Conservation (phyloP, 495 filamentous ascomycete species). For the Usnea hakonensis region DNA sequence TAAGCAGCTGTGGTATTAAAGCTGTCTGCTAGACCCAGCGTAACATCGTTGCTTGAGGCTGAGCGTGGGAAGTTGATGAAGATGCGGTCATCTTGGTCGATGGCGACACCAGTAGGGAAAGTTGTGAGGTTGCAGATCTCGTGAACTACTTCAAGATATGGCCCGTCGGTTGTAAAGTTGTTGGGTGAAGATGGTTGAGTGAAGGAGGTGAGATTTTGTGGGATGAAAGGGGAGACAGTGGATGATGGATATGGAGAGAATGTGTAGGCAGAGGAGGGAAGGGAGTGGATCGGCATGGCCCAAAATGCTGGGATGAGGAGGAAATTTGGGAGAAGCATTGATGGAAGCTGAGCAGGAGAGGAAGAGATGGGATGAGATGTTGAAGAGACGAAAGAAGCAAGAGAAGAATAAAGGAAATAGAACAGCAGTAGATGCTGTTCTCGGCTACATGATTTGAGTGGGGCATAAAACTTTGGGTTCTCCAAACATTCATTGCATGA, state of each 20-base stretch:
- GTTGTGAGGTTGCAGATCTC: not conserved
- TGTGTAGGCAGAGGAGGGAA: not conserved
- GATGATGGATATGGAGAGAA: not conserved
- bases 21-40: not conserved
- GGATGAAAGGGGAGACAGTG: not conserved
- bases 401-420: too few species aligned
- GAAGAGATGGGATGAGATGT: not conserved
- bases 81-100: not conserved
- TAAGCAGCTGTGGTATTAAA: not conserved
- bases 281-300: not conserved
- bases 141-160: not conserved
- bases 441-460: too few species aligned
- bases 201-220: not conserved
- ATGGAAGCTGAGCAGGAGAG: not conserved
- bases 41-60: not conserved
- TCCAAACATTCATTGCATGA: too few species aligned
- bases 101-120: not conserved
- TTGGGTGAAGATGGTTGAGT: not conserved
- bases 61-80: not conserved
- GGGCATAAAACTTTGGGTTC: too few species aligned
- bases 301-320: not conserved
- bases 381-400: not conserved
- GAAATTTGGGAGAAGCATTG: not conserved
- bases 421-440: too few species aligned
- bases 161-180: not conserved